Conservation (phyloP, 345 rosid species). For the Conringia planisiliqua region DNA sequence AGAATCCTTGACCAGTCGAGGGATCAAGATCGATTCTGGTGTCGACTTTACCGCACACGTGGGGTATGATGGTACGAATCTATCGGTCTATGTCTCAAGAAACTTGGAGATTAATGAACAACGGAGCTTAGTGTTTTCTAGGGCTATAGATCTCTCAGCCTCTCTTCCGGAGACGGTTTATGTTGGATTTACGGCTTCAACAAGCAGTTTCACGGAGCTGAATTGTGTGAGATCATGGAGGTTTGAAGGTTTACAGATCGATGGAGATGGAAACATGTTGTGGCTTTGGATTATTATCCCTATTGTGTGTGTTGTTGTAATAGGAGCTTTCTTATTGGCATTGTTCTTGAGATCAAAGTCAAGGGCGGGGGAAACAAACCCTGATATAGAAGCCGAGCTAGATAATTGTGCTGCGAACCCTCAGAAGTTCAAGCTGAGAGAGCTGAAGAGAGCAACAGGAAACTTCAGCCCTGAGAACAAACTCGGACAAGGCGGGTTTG, state of each 20-base stretch:
- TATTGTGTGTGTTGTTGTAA: neutral
- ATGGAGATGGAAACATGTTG: neutral
- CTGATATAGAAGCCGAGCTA: slow-evolving; percentile 55
- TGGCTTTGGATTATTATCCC: slow-evolving; percentile 39
- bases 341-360: slow-evolving; percentile 34
- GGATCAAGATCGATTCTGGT: slow-evolving; percentile 29
- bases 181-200: slow-evolving; percentile 69
- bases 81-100: slow-evolving; percentile 45
- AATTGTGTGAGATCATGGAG: slow-evolving; percentile 67
- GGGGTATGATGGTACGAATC: slow-evolving; percentile 43
- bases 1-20: slow-evolving; percentile 34
- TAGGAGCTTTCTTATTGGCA: neutral
- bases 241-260: slow-evolving; percentile 38
- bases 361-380: slow-evolving; percentile 11
- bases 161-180: slow-evolving; percentile 49
- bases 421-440: slow-evolving; percentile 46
- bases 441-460: slow-evolving; percentile 55
- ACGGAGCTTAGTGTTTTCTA: slow-evolving; percentile 36
- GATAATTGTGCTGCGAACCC: slow-evolving; percentile 46
- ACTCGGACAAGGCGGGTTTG: slow-evolving; percentile 79
- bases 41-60: slow-evolving; percentile 23
- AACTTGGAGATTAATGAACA: neutral
- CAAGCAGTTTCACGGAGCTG: slow-evolving; percentile 36
- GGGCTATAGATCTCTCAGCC: slow-evolving; percentile 43
- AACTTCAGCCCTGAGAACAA: slow-evolving; percentile 48